Base-by-base conservation (phyloP, 768 basidiomycete species). In the Suillus ampliporus region DNA sequence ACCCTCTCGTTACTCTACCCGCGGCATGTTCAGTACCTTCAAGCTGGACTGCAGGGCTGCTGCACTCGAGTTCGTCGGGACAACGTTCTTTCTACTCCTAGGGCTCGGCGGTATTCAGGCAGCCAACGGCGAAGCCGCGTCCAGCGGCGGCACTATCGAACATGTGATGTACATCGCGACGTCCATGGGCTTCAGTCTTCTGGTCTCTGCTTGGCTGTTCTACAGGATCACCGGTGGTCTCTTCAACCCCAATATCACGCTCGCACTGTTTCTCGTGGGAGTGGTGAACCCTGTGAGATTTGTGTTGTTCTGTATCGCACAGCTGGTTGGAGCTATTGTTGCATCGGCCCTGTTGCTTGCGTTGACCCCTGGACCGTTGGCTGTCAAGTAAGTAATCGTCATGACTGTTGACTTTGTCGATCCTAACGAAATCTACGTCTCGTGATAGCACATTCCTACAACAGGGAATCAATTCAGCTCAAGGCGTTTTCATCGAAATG, bases 401-500 rank as follows among this genome's bases (percentile, higher is more conserved):
- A n/a, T 31, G 19, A 34, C n/a, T 15, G 38, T 21, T 53, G 23
- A 26, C 31, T 51, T 31, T 31, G 5, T 51, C 5, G 28, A 51
- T 11, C 28, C 50, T 31, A 3, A 51, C 11, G 11, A 19, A 19
- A 10, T 51, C 28, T 31, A 6, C 11, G 1, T 17, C 19, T 13
- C 7, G 57, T 57, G 63, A 14, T 62, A 89, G 87, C 66, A 86
- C 85, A 10, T 72, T 73, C 66, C 77, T 86, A 38, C 76, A 77
- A 10, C 68, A 73, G 21, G 82, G 80, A 5, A 73, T 84, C 62
- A 89, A 82, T 73, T 63, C 72, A 4, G 80, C 85, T 1, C 86
- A 90, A 71, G 87, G 79, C 13, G 81, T 89, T 19, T 90, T 89
- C 72, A 88, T 90, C 63, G 89, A 90, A 71, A 86, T 89, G 83